Evolutionary conservation across 257 asterid genomes (phyloP), one percentile per base, ranked within the genome.

Genomic region (Asclepias syriaca): DNA sequence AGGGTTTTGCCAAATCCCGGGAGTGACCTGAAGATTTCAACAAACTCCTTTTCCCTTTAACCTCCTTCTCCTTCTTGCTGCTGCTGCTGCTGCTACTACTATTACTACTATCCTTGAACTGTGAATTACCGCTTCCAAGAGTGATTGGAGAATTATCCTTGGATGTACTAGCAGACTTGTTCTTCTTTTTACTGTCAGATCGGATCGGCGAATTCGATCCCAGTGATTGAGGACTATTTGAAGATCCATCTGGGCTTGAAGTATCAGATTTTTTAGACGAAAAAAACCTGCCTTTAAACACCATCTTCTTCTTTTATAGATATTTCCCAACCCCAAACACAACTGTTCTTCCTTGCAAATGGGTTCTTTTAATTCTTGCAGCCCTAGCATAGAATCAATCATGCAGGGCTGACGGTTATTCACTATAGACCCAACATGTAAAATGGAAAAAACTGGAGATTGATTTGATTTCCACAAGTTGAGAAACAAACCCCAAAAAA

Each of bases 181-280:
- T 72, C 75, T 94, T 91, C 72, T 87, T 94, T 82, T 86, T 94
- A 10, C n/a, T 68, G 54, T 88, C 99, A 80, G 93, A 88, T 86
- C 92, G 88, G 88, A 90, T 81, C 79, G 99, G 97, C 0, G 99
- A 94, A 76, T 82, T 87, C 29, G 99, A 94, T 50, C 97, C 99
- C 53, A 79, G 29, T 18, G 99, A 91, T 85, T 90, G 80, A 13
- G 97, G 95, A 77, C 97, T 91, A 72, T 84, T 87, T 72, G 92
- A 91, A 56, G 96, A 94, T 84, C 97, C 97, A 79, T 88, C 96
- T 4, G 98, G 95, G 88, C 97, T 89, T 11, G 91, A 89, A 73
- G 96, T 72, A 60, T 87, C 95, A 3, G 97, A 87, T 75, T 94
- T 94, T 75, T 90, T 94, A 0, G 99, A 94, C 2, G 99, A 90